A percentile compares a stretch with the other conserved stretches of the same genome.
Evolutionary conservation across 2,329 filamentous ascomycete genomes (phyloP).

Genomic region (Colletotrichum sp.): DNA sequence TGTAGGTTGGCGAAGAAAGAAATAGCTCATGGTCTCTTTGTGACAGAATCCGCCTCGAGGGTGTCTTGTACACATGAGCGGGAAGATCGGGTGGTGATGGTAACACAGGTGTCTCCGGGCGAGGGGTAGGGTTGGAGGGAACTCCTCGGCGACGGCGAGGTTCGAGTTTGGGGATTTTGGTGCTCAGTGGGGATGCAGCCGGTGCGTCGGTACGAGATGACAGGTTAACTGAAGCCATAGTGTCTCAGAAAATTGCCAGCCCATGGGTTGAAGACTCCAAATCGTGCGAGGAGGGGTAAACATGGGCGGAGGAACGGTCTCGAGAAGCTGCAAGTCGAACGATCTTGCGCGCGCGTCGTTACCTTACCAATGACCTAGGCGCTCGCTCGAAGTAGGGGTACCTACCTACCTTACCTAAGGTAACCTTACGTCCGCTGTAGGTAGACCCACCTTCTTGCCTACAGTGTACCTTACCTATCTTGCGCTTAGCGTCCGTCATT

Average conservation of each 20-base stretch:
- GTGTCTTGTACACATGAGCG: slow-evolving; percentile 65
- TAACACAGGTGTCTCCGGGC: slow-evolving; percentile 77
- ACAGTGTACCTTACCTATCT: neutral
- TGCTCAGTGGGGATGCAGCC: neutral
- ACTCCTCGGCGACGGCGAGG: slow-evolving; percentile 61
- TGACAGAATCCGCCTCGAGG: slow-evolving; percentile 82
- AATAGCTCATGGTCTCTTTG: slow-evolving; percentile 82
- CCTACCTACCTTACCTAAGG: no score
- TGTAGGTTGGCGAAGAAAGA: slow-evolving; percentile 74
- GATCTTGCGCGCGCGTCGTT: neutral
- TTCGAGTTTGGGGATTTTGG: slow-evolving; percentile 67
- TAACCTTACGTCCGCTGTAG: neutral
- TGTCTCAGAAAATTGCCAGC: neutral
- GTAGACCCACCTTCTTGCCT: neutral
- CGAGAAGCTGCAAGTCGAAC: neutral
- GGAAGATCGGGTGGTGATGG: slow-evolving; percentile 68
- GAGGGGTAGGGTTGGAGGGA: slow-evolving; percentile 61
- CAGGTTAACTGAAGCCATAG: slow-evolving; percentile 2
- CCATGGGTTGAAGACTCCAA: neutral
- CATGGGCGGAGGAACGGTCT: neutral
- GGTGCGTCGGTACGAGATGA: neutral
- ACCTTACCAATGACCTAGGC: neutral
- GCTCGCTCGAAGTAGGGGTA: no score
- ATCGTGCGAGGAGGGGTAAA: neutral
- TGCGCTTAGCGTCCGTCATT: neutral